A percentile compares a stretch with the other conserved stretches of the same genome.
Evolutionary conservation across 768 basidiomycete species (phyloP).

Genomic region (Naganishia antarctica): DNA sequence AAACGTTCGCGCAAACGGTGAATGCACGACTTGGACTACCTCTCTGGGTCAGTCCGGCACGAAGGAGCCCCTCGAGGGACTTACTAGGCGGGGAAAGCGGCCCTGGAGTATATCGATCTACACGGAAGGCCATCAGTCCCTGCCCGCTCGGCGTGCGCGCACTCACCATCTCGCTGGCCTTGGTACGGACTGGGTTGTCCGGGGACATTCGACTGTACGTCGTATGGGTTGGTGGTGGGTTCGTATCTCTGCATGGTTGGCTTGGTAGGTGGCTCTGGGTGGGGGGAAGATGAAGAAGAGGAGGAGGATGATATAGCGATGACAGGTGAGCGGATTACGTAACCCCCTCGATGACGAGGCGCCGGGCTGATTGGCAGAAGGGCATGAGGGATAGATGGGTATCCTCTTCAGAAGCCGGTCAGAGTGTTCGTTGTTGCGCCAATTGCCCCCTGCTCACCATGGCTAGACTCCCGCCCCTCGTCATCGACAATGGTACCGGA

Average conservation of each 20-base stretch:
- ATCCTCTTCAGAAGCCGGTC: no score
- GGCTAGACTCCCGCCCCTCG: constrained; percentile 16
- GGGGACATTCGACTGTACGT: not conserved
- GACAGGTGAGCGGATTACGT: no score
- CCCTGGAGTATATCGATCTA: constrained; percentile 31
- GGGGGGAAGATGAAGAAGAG: no score
- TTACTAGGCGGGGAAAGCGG: constrained; percentile 41
- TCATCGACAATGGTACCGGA: constrained; percentile 14
- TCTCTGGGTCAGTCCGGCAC: not conserved
- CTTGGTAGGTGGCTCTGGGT: not conserved
- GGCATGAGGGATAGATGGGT: no score
- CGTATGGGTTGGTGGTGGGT: not conserved
- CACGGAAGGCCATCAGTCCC: no score
- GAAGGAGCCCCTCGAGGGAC: not conserved
- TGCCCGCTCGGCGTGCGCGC: no score
- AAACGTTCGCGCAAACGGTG: constrained; percentile 48
- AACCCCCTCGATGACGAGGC: no score
- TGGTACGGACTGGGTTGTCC: not conserved
- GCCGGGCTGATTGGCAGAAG: not conserved
- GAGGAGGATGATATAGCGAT: no score
- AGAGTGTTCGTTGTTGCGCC: no score
- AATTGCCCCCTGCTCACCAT: not conserved
- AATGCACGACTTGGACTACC: constrained; percentile 45
- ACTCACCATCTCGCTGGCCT: not conserved
- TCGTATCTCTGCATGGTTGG: constrained; percentile 14